Conservation (phyloP, 2,329 filamentous ascomycete genomes). For the Alternaria viburni region DNA sequence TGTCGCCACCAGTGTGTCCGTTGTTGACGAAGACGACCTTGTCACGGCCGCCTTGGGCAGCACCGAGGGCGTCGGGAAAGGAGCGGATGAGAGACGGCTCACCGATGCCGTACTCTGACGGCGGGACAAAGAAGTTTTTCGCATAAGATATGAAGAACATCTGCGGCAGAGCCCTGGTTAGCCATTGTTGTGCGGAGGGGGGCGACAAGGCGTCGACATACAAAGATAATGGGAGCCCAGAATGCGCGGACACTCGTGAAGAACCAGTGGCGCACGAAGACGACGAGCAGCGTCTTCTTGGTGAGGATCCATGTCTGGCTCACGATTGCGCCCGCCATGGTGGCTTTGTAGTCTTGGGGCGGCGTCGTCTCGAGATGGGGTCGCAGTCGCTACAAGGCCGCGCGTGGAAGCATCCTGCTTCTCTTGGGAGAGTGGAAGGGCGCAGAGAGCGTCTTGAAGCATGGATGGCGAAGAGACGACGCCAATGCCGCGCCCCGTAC, state of each 20-base stretch:
- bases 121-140: conserved; percentile 82
- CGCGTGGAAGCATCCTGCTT: conserved; percentile 6
- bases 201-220: conserved; percentile 19
- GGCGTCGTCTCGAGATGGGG: neutral
- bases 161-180: conserved; percentile 24
- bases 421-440: neutral
- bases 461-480: conserved; percentile 7
- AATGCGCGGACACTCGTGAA: conserved; percentile 63
- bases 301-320: conserved; percentile 63
- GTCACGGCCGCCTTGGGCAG: conserved; percentile 65
- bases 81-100: conserved; percentile 65
- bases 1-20: conserved; percentile 70
- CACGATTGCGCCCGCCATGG: conserved; percentile 46
- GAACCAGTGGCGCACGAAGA: conserved; percentile 60
- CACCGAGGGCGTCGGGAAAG: conserved; percentile 67
- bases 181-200: neutral
- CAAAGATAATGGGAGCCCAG: conserved; percentile 62
- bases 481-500: conserved; percentile 10
- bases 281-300: conserved; percentile 63
- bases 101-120: conserved; percentile 77
- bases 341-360: conserved; percentile 1
- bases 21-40: conserved; percentile 82
- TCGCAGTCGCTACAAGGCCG: neutral
- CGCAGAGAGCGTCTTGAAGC: conserved; percentile 3
- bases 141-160: conserved; percentile 67